A percentile compares a stretch with the other conserved stretches of the same genome.
Evolutionary conservation across 495 filamentous ascomycete genomes (phyloP).

Genomic region (Penicillium cosmopolitanum): DNA sequence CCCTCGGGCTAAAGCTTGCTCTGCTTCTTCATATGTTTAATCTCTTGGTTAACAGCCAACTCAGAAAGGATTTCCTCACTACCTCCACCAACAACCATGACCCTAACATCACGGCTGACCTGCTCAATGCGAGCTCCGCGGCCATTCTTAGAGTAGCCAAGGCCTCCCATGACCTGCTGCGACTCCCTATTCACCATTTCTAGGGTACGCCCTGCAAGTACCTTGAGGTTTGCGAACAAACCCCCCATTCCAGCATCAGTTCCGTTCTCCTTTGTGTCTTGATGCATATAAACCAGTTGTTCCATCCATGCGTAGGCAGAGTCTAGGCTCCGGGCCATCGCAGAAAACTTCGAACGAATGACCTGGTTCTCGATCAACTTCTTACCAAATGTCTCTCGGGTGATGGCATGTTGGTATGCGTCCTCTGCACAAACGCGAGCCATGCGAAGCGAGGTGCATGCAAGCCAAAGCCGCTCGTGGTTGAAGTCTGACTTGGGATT

Average conservation of each 20-base stretch:
- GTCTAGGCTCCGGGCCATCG: conserved; percentile 42
- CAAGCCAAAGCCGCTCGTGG: conserved; percentile 43
- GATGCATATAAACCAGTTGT: conserved; percentile 41
- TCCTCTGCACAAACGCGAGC: conserved; percentile 43
- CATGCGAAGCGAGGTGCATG: conserved; percentile 36
- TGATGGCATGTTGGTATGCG: conserved; percentile 42
- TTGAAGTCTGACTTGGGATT: conserved; percentile 38
- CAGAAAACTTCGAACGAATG: conserved; percentile 42
- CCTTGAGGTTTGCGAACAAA: conserved; percentile 45
- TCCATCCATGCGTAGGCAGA: conserved; percentile 44
- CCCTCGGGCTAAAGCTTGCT: conserved; percentile 8
- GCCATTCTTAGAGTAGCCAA: conserved; percentile 49
- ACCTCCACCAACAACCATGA: conserved; percentile 57
- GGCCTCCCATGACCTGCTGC: conserved; percentile 58
- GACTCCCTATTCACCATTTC: conserved; percentile 56
- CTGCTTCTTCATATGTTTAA: conserved; percentile 27
- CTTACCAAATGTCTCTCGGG: conserved; percentile 46
- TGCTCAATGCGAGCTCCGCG: conserved; percentile 52
- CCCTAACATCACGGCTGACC: conserved; percentile 52
- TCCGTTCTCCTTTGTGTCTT: conserved; percentile 22
- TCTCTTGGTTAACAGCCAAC: conserved; percentile 51
- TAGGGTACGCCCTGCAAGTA: conserved; percentile 48
- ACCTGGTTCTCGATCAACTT: conserved; percentile 43
- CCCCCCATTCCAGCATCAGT: conserved; percentile 37
- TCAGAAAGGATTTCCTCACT: conserved; percentile 57